phyloP scores from a whole-genome alignment of 495 filamentous ascomycete species.

The Talaromyces proteolyticus region DNA sequence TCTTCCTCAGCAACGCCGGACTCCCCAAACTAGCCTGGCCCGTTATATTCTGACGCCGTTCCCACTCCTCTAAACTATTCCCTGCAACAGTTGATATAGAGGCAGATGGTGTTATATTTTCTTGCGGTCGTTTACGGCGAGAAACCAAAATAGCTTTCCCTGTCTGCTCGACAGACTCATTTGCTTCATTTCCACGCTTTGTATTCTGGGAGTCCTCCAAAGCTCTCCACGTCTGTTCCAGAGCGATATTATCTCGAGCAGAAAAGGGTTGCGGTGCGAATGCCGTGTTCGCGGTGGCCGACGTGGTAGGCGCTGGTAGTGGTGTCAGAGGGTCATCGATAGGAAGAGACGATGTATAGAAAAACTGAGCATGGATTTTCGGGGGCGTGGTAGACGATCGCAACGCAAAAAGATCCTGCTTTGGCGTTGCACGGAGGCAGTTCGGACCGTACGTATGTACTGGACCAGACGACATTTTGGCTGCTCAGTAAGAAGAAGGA shows the following conservation, averaged over 20 bases:
- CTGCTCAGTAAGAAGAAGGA: too few relatives aligned
- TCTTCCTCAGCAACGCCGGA: slow-evolving; percentile 1
- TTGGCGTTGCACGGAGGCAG: slow-evolving; percentile 41
- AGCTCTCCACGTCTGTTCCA: slow-evolving; percentile 67
- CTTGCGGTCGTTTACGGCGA: background rate
- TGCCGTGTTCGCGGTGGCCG: slow-evolving; percentile 41
- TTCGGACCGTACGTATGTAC: slow-evolving; percentile 51
- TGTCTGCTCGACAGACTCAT: background rate
- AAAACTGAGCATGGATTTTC: slow-evolving; percentile 65
- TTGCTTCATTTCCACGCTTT: slow-evolving; percentile 6
- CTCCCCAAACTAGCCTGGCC: background rate
- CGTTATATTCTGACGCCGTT: background rate
- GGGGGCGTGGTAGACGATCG: slow-evolving; percentile 30
- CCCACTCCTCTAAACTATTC: background rate
- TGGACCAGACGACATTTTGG: slow-evolving; percentile 37
- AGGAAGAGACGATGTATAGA: slow-evolving; percentile 69
- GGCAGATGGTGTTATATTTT: background rate
- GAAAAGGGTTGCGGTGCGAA: slow-evolving; percentile 72
- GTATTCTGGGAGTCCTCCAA: slow-evolving; percentile 38
- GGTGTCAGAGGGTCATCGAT: slow-evolving; percentile 80
- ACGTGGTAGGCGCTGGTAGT: slow-evolving; percentile 48
- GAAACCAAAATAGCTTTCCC: background rate
- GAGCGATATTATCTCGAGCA: slow-evolving; percentile 61
- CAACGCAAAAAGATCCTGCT: slow-evolving; percentile 25
- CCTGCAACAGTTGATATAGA: background rate